Evolutionary conservation across 2,329 filamentous ascomycete species (phyloP), one percentile per base, ranked within the genome.

Genomic region (Rhytidhysteron rufulum): DNA sequence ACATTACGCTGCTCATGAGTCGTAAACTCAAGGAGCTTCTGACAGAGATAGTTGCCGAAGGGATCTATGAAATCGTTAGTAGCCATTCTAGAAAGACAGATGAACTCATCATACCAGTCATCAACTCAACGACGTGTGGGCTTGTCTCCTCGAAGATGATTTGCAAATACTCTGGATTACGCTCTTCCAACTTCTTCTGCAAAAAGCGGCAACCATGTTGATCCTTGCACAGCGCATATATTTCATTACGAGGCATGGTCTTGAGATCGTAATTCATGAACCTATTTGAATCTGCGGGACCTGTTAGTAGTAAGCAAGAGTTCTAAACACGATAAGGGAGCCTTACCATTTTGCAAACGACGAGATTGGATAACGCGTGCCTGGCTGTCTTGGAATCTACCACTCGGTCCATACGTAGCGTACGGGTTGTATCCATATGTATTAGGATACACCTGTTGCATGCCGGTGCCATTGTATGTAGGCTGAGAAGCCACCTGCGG

Each of bases 11-110:
- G 91, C 38, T 95, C 88, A 59, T 97, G 87, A 62, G 88, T 94
- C 70, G 88, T 91, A 66, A 85, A 95, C 70, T 98, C 93, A 22
- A 98, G 79, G 47, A 98, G 75, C 78, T 97, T 98, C 75, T 98
- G 93, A 75, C 91, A 97, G 52, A 98, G 82, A 68, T 98, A 98
- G 74, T 98, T 98, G 65, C 93, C 93, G 66, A 98, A 98, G 8
- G 93, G 91, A 68, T 98, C 91, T 75, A 37, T 17, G 42, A 31
- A 31, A 18, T 34, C 17, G 42, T 65, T 44, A 66, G 60, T 38
- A n/a, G 30, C 9, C 46, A 35, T 27, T 20, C 21, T 15, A n/a
- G 17, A 35, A 13, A n/a, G 11, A 9, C 13, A 31, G 31, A 29
- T 8, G 31, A 9, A 10, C 24, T 17, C 38, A 18, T 51, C 66